Evolutionary conservation across 495 filamentous ascomycete species (phyloP).

Genomic region (Terfezia boudieri): DNA sequence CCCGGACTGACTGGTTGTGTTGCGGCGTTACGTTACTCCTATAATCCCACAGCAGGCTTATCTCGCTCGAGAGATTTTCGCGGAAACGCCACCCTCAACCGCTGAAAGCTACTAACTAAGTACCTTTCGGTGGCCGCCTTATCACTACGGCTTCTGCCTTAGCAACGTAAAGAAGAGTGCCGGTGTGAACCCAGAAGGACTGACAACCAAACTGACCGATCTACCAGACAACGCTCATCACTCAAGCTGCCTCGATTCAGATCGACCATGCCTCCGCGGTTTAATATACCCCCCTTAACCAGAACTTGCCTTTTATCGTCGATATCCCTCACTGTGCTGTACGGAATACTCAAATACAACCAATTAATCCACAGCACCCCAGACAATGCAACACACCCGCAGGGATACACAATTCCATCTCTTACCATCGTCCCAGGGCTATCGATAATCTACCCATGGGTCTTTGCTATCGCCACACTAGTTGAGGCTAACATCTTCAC

Average conservation of each 20-base stretch:
- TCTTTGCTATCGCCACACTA: constrained; percentile 62
- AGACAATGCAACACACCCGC: not conserved
- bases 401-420: constrained; percentile 30
- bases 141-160: too few relatives aligned
- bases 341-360: not conserved
- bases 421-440: constrained; percentile 64
- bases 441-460: constrained; percentile 80
- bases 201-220: too few relatives aligned
- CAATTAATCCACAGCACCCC: not conserved
- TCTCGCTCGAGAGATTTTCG: too few relatives aligned
- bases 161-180: too few relatives aligned
- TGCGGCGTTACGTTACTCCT: too few relatives aligned
- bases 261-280: constrained; percentile 46
- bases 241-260: not conserved
- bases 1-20: too few relatives aligned
- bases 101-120: too few relatives aligned
- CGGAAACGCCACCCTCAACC: too few relatives aligned
- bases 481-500: constrained; percentile 90
- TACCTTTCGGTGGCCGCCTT: too few relatives aligned
- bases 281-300: constrained; percentile 84
- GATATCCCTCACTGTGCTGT: constrained; percentile 49
- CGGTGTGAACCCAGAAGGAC: too few relatives aligned
- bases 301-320: constrained; percentile 54
- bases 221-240: too few relatives aligned
- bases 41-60: too few relatives aligned